Evolutionary conservation across 768 basidiomycete species (phyloP).

Genomic region (Lactarius trivialis): DNA sequence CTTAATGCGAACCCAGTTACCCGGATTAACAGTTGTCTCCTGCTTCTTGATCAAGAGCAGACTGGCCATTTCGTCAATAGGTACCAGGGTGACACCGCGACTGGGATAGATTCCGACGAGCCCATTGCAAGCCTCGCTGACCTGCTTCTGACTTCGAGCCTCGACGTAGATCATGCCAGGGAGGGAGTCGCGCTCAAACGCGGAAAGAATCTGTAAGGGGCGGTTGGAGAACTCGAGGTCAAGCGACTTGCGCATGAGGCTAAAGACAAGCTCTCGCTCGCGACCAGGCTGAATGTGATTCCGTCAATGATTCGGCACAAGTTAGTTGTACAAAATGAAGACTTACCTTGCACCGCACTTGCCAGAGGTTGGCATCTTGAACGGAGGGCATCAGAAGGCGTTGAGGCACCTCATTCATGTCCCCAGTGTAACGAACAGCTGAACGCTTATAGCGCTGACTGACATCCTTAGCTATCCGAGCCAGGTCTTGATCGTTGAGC

Average conservation of each 20-base stretch:
- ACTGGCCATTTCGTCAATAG: conserved; percentile 97
- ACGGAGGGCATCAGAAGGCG: conserved; percentile 93
- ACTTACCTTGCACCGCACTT: conserved; percentile 83
- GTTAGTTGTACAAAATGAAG: not conserved
- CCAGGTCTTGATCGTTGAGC: conserved; percentile 70
- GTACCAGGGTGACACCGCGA: conserved; percentile 78
- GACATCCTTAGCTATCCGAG: conserved; percentile 77
- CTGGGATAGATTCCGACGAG: conserved; percentile 88
- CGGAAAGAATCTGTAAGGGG: conserved; percentile 84
- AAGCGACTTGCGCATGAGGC: conserved; percentile 89
- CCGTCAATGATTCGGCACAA: not conserved
- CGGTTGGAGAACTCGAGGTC: conserved; percentile 71
- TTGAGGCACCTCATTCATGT: conserved; percentile 91
- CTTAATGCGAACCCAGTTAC: conserved; percentile 92
- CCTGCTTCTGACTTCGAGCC: conserved; percentile 81
- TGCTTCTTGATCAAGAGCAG: conserved; percentile 94
- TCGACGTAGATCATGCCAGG: conserved; percentile 97
- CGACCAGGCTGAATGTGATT: conserved; percentile 60
- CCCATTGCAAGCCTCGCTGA: conserved; percentile 77
- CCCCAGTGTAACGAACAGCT: conserved; percentile 75
- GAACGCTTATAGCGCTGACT: conserved; percentile 70
- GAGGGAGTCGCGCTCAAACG: conserved; percentile 93
- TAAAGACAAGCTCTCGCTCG: conserved; percentile 89
- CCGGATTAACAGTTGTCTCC: conserved; percentile 73
- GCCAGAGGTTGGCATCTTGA: conserved; percentile 93